Base-by-base conservation (phyloP, 352 stramenopile species). In the Bremia lactucae region DNA sequence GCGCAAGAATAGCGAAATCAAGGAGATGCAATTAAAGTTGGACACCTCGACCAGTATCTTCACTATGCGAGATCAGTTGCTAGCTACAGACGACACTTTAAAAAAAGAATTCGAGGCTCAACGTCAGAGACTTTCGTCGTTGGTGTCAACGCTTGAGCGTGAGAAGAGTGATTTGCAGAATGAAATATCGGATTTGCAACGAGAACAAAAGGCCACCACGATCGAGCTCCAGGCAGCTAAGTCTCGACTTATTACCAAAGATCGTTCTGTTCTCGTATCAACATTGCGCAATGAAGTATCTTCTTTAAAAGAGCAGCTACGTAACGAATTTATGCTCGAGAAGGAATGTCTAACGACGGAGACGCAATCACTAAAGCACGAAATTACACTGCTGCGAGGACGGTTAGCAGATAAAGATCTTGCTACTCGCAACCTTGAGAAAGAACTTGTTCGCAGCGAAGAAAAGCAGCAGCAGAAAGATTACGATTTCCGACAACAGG, bases 291-390 rank as follows among this genome's bases (percentile, higher is more conserved):
- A 39, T 37, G 75, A 87, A 52, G 72, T 87, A 8, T 24, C 50
- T 6, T 65, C 59, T 15, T 35, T 87, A 1, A 85, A 84, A 38
- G 65, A 85, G 16, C 55, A 65, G 1, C 49, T 87, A 23, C 72
- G 68, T 11, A 58, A 31, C 11, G 72, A 87, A 37, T 83, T 78
- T 46, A 71, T 73, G 54, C 55, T 70, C n/a, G 75, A 85, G 31
- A 76, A 71, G 19, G 64, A 77, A 7, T 54, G 41, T 6, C 24
- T 87, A 22, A 53, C 53, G 29, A 40, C 42, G 3, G 63, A 80
- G 18, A 59, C 66, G 6, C 42, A 62, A 11, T 50, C 58, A 4
- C 49, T 87, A 8, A 55, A 55, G 10, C 52, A 71, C 36, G 68
- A 85, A 9, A 58, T 79, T 15, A 47, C 46, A 3, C 14, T 59